A percentile compares a stretch with the other conserved stretches of the same genome.
phyloP scores from a whole-genome alignment of 1,139 yeast species.

The Taphrina wiesneri region DNA sequence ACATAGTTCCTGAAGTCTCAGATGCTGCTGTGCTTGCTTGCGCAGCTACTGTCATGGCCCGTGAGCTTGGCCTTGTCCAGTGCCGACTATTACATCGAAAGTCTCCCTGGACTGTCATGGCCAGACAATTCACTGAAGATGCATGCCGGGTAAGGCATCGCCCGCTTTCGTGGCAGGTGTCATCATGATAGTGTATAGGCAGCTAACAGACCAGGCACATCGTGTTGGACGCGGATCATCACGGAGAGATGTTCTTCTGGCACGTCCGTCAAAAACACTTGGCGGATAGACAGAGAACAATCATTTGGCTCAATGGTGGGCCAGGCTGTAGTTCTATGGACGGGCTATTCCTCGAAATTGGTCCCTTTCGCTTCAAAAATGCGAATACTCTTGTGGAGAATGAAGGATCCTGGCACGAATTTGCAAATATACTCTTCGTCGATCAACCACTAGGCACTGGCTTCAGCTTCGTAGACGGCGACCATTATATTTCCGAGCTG shows the following conservation, averaged over 20 bases:
- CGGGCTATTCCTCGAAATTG: slow-evolving; percentile 91
- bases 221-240: slow-evolving; percentile 55
- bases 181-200: too few relatives aligned
- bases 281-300: slow-evolving; percentile 44
- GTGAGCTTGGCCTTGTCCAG: slow-evolving; percentile 40
- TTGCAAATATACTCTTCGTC: slow-evolving; percentile 75
- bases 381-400: slow-evolving; percentile 54
- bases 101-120: slow-evolving; percentile 46
- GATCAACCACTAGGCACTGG: slow-evolving; percentile 98
- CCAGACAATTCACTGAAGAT: slow-evolving; percentile 44
- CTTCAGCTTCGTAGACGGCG: slow-evolving; percentile 60
- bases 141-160: slow-evolving; percentile 47
- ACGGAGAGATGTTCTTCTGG: slow-evolving; percentile 81
- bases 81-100: slow-evolving; percentile 46
- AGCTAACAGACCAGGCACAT: slow-evolving; percentile 53
- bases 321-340: slow-evolving; percentile 98
- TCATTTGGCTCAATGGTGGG: slow-evolving; percentile 79
- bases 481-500: slow-evolving; percentile 60
- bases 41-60: neutral
- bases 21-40: neutral
- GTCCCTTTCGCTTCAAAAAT: slow-evolving; percentile 70
- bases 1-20: neutral
- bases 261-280: slow-evolving; percentile 45
- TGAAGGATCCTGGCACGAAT: slow-evolving; percentile 81
- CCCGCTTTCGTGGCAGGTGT: neutral